Evolutionary conservation across 805 yeast species (phyloP).

Genomic region (Kazachstania africana): DNA sequence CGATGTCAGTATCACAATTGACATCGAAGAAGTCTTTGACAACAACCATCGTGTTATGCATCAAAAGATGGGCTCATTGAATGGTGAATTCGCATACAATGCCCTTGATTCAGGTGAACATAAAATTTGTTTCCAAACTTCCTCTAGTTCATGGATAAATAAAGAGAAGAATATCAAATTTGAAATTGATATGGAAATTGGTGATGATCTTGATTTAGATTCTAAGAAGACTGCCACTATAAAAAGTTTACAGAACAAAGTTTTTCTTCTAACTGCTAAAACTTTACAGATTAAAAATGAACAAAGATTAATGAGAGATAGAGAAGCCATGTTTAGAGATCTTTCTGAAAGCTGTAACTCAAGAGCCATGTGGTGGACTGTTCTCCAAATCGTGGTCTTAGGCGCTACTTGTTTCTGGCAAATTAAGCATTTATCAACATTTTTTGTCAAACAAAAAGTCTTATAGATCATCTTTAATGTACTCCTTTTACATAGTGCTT

Average conservation of each 20-base stretch:
- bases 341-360: constrained; percentile 58
- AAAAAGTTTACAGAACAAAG: constrained; percentile 42
- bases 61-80: constrained; percentile 52
- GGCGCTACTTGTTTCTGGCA: constrained; percentile 65
- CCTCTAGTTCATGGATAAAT: constrained; percentile 49
- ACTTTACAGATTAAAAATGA: constrained; percentile 52
- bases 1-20: constrained; percentile 30
- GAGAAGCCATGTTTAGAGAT: constrained; percentile 65
- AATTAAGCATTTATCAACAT: constrained; percentile 58
- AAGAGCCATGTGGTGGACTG: constrained; percentile 63
- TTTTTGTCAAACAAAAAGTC: constrained; percentile 66
- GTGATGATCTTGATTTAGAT: constrained; percentile 54
- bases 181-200: constrained; percentile 54
- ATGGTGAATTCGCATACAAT: constrained; percentile 62
- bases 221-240: constrained; percentile 52
- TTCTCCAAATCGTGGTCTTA: constrained; percentile 53
- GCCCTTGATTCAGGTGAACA: constrained; percentile 72
- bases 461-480: constrained; percentile 9
- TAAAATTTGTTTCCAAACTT: constrained; percentile 53
- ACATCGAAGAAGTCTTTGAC: constrained; percentile 58
- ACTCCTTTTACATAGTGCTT: background rate
- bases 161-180: constrained; percentile 38
- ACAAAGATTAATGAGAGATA: constrained; percentile 57
- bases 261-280: constrained; percentile 44
- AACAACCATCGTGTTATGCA: constrained; percentile 65